Evolutionary conservation across 495 filamentous ascomycete species (phyloP).

Genomic region (Sphaerosporella brunnea): DNA sequence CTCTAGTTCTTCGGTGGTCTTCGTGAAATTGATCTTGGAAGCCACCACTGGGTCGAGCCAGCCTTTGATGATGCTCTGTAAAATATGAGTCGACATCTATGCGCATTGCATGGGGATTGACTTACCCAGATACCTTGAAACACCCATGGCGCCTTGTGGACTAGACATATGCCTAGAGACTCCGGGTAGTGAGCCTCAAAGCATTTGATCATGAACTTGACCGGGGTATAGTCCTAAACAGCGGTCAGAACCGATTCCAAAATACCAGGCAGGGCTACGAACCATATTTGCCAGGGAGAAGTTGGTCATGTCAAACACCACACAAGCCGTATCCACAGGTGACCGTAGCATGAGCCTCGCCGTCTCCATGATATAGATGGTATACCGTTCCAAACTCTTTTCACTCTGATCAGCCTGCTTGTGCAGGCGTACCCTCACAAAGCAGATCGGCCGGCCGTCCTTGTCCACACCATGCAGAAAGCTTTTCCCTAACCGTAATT

Average conservation of each 20-base stretch:
- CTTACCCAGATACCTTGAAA: slow-evolving; percentile 48
- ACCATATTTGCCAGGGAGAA: slow-evolving; percentile 94
- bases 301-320: slow-evolving; percentile 88
- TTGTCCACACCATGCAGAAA: slow-evolving; percentile 81
- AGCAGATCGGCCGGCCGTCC: slow-evolving; percentile 68
- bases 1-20: slow-evolving; percentile 58
- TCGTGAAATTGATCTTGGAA: slow-evolving; percentile 86
- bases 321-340: slow-evolving; percentile 77
- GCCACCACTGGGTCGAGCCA: slow-evolving; percentile 98
- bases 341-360: slow-evolving; percentile 61
- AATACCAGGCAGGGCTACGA: too few species aligned
- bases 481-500: slow-evolving; percentile 85
- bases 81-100: neutral
- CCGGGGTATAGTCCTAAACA: slow-evolving; percentile 66
- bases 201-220: slow-evolving; percentile 98
- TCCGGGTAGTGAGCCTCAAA: slow-evolving; percentile 99
- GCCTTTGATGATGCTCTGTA: slow-evolving; percentile 64
- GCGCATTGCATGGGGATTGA: too few species aligned
- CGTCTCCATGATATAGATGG: slow-evolving; percentile 87
- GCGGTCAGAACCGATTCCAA: too few species aligned
- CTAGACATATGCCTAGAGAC: slow-evolving; percentile 73
- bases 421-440: slow-evolving; percentile 69
- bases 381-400: slow-evolving; percentile 65
- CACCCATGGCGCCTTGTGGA: slow-evolving; percentile 92
- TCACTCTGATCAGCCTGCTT: slow-evolving; percentile 64